Percentiles rank a stretch among this genome's conserved stretches.
Evolutionary conservation across 768 basidiomycete genomes (phyloP).

Genomic region (Trametes punicea): DNA sequence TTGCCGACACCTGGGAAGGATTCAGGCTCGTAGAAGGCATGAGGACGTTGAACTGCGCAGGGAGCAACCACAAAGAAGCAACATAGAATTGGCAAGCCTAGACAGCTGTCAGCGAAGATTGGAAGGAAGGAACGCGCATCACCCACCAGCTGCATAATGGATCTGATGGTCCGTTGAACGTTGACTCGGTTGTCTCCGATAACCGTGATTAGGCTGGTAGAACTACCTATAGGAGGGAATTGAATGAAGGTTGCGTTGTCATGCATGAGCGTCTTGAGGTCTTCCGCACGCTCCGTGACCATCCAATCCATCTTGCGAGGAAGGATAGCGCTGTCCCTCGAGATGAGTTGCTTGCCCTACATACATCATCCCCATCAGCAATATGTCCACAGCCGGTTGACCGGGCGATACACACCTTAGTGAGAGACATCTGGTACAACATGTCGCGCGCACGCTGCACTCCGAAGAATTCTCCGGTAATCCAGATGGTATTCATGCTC

Average conservation of each 20-base stretch:
- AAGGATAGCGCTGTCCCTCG: constrained; percentile 88
- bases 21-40: constrained; percentile 81
- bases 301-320: constrained; percentile 99
- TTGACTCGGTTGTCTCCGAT: constrained; percentile 93
- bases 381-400: neutral
- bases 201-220: constrained; percentile 88
- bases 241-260: constrained; percentile 97
- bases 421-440: constrained; percentile 83
- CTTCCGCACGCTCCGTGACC: constrained; percentile 93
- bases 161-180: constrained; percentile 90
- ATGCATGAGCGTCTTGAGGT: constrained; percentile 87
- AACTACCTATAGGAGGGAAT: constrained; percentile 89
- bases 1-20: constrained; percentile 73
- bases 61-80: constrained; percentile 96
- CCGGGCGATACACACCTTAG: constrained; percentile 60
- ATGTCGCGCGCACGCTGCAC: constrained; percentile 94
- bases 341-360: constrained; percentile 88
- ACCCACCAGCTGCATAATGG: constrained; percentile 90
- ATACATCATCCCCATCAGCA: neutral
- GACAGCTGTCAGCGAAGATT: neutral
- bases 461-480: constrained; percentile 96
- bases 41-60: constrained; percentile 89
- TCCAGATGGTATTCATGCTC: constrained; percentile 82
- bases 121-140: neutral
- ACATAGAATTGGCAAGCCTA: constrained; percentile 95